Conservation (phyloP, 257 asterid genomes). For the Hygrophila difformis region DNA sequence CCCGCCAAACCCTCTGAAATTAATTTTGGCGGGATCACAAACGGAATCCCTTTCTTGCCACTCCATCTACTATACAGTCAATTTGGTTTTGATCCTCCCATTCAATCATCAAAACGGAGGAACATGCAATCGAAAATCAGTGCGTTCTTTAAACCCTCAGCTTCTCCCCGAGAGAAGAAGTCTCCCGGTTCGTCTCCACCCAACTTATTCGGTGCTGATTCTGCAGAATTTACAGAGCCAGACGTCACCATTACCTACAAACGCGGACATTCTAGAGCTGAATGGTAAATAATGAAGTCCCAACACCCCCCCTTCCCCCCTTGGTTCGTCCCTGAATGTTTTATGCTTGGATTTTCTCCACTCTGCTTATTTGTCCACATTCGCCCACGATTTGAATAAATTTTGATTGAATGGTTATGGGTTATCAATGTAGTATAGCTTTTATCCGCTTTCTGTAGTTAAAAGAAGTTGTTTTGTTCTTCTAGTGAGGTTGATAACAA, state of each 20-base stretch:
- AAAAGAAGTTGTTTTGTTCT: too few relatives aligned
- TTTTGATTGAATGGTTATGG: too few relatives aligned
- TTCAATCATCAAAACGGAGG: constrained; percentile 1
- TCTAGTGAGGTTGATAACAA: constrained; percentile 19
- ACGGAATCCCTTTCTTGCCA: too few relatives aligned
- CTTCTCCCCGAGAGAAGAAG: constrained; percentile 18
- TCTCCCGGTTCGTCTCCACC: constrained; percentile 18
- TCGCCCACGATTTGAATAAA: too few relatives aligned
- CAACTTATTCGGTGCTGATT: constrained; percentile 8
- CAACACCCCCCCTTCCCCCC: neutral
- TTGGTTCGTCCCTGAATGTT: too few relatives aligned
- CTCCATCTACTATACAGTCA: too few relatives aligned
- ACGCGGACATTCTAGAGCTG: constrained; percentile 13
- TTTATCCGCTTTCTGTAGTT: too few relatives aligned
- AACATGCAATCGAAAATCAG: constrained; percentile 55
- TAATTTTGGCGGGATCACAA: too few relatives aligned
- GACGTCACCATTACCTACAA: constrained; percentile 35
- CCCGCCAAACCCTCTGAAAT: too few relatives aligned
- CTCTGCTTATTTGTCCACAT: too few relatives aligned
- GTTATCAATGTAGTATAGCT: too few relatives aligned
- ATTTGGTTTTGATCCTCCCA: too few relatives aligned
- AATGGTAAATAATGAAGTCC: constrained; percentile 20
- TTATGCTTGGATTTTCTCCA: neutral
- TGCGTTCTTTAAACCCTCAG: constrained; percentile 35
- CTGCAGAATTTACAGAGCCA: constrained; percentile 11